phyloP scores from a whole-genome alignment of 2,329 filamentous ascomycete species.

The Blastomyces silverae region DNA sequence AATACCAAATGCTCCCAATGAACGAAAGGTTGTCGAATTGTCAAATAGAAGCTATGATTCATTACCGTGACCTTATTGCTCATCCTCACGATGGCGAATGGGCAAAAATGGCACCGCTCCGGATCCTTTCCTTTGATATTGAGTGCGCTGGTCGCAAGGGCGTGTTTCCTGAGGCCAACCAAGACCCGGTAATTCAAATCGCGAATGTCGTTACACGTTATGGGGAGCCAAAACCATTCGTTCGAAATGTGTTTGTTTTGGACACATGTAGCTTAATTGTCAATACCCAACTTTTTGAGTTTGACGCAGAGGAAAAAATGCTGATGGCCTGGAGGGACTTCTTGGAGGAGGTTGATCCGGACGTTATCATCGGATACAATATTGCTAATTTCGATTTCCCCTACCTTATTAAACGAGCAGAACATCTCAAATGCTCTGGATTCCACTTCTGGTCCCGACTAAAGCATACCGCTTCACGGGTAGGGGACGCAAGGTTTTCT shows the following conservation, averaged over 20 bases:
- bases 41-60: conserved; percentile 85
- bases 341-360: conserved; percentile 80
- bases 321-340: conserved; percentile 89
- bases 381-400: conserved; percentile 98
- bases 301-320: conserved; percentile 76
- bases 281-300: conserved; percentile 86
- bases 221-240: conserved; percentile 90
- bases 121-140: conserved; percentile 94
- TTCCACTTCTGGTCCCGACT: conserved; percentile 88
- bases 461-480: conserved; percentile 60
- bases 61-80: conserved; percentile 75
- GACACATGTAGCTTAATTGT: conserved; percentile 90
- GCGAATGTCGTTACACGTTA: conserved; percentile 92
- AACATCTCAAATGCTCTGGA: conserved; percentile 66
- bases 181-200: conserved; percentile 95
- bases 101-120: conserved; percentile 94
- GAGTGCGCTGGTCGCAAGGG: conserved; percentile 97
- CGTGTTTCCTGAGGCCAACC: conserved; percentile 86
- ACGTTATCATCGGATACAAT: conserved; percentile 98
- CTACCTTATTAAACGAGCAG: conserved; percentile 83
- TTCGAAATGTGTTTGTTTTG: conserved; percentile 92
- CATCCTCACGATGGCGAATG: conserved; percentile 88
- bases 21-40: conserved; percentile 77
- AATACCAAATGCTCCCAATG: conserved; percentile 57
- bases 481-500: conserved; percentile 78